Base-by-base conservation (phyloP, 2,329 filamentous ascomycete species). In the Metarhizium sp. region DNA sequence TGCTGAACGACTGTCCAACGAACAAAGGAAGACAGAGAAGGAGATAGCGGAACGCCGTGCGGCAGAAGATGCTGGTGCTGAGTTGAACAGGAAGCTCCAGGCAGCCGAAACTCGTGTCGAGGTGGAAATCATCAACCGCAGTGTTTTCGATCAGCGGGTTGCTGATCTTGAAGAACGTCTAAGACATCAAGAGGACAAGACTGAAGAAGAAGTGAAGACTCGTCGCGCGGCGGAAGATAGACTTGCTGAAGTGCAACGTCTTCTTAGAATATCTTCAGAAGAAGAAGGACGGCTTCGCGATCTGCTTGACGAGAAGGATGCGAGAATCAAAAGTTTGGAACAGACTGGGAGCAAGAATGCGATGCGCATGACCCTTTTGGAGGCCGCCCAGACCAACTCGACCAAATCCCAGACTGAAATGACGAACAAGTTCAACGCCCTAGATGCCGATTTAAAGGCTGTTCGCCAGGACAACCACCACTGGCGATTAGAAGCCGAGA, bases 191-290 rank as follows among this genome's bases (percentile, higher is more conserved):
- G 84, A 90, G 60, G 76, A 78, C 40, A 78, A 79, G 55, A 79
- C 78, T 1, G 86, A 90, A 59, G 72, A 81, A 53, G 86, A 92
- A 62, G 72, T 86, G 57, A 74, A 78, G 48, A 71, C 73, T 50
- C 82, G 87, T 57, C 80, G 86, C 54, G 77, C 82, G 38, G 85
- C 85, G 1, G 87, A 92, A 66, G 88, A 92, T 64, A 81, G 82
- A 58, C 74, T 90, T 14, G 80, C 85, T 5, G 87, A 92, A 65
- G 78, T 85, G n/a, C 85, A 91, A 68, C 78, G 84, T 54, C 78
- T 86, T 25, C 76, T 90, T 30, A 80, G 82, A 57, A 79, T 84
- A 59, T 81, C 86, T 5, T 81, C 86, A n/a, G 85, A 90, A 64
- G 86, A 91, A 65, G 85, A 88, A 60, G 79, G 79, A 59, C 80